These are phyloP conservation scores for Podospora appendiculata DNA, from an alignment of 495 filamentous ascomycete genomes.

Conservation along the genomic window DNA sequence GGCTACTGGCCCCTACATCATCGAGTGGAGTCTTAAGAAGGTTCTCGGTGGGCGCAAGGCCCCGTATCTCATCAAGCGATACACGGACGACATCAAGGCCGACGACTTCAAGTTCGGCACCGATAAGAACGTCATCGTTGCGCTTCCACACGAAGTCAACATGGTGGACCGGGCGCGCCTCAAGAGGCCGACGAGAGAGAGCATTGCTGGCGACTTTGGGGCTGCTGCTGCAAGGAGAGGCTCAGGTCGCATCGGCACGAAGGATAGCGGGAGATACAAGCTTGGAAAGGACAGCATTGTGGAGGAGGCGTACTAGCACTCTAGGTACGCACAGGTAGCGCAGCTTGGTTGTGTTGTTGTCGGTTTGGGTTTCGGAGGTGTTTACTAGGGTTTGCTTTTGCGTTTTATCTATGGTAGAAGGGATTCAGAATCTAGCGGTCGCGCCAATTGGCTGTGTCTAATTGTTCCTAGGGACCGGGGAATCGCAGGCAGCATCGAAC, in stretches of 20 bases:
- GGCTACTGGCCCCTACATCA: constrained; percentile 93
- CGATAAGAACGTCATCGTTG: constrained; percentile 97
- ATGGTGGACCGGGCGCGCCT: constrained; percentile 85
- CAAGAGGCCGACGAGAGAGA: constrained; percentile 85
- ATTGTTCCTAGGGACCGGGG: too few species aligned
- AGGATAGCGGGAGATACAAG: constrained; percentile 44
- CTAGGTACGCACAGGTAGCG: too few species aligned
- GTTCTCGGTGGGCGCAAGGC: constrained; percentile 69
- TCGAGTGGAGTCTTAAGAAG: constrained; percentile 94
- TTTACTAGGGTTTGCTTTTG: too few species aligned
- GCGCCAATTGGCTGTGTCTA: too few species aligned
- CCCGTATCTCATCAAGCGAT: constrained; percentile 93
- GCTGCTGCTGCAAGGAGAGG: constrained; percentile 36
- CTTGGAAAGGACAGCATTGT: constrained; percentile 73
- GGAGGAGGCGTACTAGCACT: constrained; percentile 64
- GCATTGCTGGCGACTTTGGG: constrained; percentile 56
- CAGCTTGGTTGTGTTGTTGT: too few species aligned
- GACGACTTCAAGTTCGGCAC: constrained; percentile 97
- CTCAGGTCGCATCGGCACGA: constrained; percentile 39
- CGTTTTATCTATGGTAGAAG: too few species aligned
- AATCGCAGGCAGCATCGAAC: neutral
- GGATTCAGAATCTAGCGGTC: too few species aligned
- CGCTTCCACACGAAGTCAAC: constrained; percentile 92
- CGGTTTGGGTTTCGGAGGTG: too few species aligned
- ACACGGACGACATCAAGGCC: constrained; percentile 91